Percentiles rank a stretch among this genome's conserved stretches.
Evolutionary conservation across 2,329 filamentous ascomycete species (phyloP).

Genomic region (Neonectria sp.): DNA sequence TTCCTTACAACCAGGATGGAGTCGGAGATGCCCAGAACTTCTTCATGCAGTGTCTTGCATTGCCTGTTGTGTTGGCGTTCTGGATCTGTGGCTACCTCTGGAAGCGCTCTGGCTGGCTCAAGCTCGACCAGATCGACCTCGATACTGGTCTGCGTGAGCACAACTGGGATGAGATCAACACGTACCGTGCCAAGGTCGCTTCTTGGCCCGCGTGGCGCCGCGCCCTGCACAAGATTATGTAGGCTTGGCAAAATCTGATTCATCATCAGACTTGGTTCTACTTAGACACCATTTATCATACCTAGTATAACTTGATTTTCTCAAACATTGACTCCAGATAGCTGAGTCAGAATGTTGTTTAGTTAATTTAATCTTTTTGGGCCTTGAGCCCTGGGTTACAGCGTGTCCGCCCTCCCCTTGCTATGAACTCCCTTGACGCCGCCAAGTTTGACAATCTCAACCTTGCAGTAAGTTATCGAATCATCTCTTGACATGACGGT

Average conservation of each 20-base stretch:
- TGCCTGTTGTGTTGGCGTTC: constrained; percentile 68
- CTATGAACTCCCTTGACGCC: too few relatives aligned
- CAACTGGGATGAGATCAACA: constrained; percentile 74
- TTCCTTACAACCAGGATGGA: constrained; percentile 51
- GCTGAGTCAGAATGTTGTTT: constrained; percentile 6
- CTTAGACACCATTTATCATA: not conserved
- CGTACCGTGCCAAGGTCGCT: constrained; percentile 63
- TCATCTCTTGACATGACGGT: not conserved
- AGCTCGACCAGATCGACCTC: constrained; percentile 73
- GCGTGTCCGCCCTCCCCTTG: not conserved
- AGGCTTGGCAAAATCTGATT: constrained; percentile 22
- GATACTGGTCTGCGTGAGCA: constrained; percentile 76
- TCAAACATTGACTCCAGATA: constrained; percentile 11
- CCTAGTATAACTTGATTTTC: constrained; percentile 3
- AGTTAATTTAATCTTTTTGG: not conserved
- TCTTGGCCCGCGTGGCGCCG: constrained; percentile 65
- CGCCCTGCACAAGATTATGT: constrained; percentile 52
- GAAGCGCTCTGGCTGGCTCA: constrained; percentile 75
- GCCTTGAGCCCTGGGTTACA: not conserved
- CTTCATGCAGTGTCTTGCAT: constrained; percentile 68
- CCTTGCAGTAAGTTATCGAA: not conserved
- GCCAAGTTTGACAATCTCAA: not conserved
- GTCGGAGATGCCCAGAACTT: constrained; percentile 62
- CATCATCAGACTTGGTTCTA: constrained; percentile 1
- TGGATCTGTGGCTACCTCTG: constrained; percentile 72